Percentiles rank a stretch among this genome's conserved stretches.
Evolutionary conservation across 1,139 yeast species (phyloP).

Genomic region (Yamadazyma triangularis): DNA sequence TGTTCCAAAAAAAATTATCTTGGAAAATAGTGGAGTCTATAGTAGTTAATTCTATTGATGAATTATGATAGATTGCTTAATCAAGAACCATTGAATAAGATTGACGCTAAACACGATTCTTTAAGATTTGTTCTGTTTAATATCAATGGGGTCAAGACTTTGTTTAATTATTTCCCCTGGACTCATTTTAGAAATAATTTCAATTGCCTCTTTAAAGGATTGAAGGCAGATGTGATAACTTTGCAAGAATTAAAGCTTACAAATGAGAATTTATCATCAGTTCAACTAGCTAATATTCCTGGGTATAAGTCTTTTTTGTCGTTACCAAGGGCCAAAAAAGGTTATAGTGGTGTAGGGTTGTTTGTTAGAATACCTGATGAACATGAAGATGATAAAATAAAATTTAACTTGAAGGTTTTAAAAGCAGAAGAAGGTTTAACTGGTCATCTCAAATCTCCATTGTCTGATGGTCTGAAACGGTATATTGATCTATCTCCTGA

Average conservation of each 20-base stretch:
- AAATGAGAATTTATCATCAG: slow-evolving; percentile 37
- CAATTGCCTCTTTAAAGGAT: slow-evolving; percentile 43
- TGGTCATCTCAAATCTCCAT: slow-evolving; percentile 45
- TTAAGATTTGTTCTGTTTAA: slow-evolving; percentile 67
- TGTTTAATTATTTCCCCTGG: slow-evolving; percentile 85
- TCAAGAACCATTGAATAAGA: slow-evolving; percentile 2
- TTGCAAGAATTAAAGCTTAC: slow-evolving; percentile 83
- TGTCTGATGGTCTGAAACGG: slow-evolving; percentile 4
- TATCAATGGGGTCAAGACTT: slow-evolving; percentile 78
- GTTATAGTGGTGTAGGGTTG: slow-evolving; percentile 90
- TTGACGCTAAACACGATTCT: slow-evolving; percentile 7
- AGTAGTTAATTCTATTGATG: neutral
- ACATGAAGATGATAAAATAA: slow-evolving; percentile 32
- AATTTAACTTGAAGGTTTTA: slow-evolving; percentile 43
- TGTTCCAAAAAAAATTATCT: no score
- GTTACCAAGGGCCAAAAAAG: slow-evolving; percentile 62
- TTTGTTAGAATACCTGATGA: slow-evolving; percentile 55
- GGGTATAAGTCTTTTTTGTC: slow-evolving; percentile 66
- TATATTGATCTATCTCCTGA: slow-evolving; percentile 20
- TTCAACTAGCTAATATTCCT: slow-evolving; percentile 50
- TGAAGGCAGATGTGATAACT: slow-evolving; percentile 74
- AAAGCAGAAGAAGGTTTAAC: slow-evolving; percentile 91
- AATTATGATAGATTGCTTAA: neutral
- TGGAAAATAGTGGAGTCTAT: no score
- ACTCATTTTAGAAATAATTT: slow-evolving; percentile 45